Evolutionary conservation across 1,139 yeast species (phyloP).

Genomic region (Zygoascus hellenicus): DNA sequence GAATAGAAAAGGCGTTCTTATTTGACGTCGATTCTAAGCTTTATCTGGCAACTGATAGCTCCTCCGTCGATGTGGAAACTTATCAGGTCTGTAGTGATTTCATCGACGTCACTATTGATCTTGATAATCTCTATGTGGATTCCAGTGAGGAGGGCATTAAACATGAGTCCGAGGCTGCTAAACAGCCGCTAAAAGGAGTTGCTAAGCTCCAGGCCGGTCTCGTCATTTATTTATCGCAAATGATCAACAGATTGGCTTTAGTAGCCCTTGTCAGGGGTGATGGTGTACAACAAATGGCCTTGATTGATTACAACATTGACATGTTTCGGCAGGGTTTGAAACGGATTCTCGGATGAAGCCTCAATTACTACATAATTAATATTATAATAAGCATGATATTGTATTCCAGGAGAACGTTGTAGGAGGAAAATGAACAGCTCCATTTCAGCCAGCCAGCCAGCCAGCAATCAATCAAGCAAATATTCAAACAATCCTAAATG

Average conservation of each 20-base stretch:
- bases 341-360: constrained; percentile 3
- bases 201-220: constrained; percentile 79
- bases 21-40: constrained; percentile 93
- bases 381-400: not conserved
- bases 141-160: constrained; percentile 12
- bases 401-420: no score
- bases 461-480: no score
- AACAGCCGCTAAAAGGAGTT: constrained; percentile 47
- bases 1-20: constrained; percentile 85
- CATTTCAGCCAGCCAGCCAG: no score
- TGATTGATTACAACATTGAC: constrained; percentile 85
- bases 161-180: not conserved
- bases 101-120: constrained; percentile 87
- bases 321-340: constrained; percentile 65
- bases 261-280: constrained; percentile 78
- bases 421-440: no score
- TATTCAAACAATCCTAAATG: no score
- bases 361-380: not conserved
- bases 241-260: constrained; percentile 88
- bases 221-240: constrained; percentile 74
- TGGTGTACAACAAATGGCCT: constrained; percentile 45
- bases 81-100: constrained; percentile 97
- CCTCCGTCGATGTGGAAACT: constrained; percentile 91
- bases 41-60: constrained; percentile 91
- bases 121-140: constrained; percentile 44